Evolutionary conservation across 73 alveolate genomes (phyloP).

Genomic region (Paramecium caudatum): DNA sequence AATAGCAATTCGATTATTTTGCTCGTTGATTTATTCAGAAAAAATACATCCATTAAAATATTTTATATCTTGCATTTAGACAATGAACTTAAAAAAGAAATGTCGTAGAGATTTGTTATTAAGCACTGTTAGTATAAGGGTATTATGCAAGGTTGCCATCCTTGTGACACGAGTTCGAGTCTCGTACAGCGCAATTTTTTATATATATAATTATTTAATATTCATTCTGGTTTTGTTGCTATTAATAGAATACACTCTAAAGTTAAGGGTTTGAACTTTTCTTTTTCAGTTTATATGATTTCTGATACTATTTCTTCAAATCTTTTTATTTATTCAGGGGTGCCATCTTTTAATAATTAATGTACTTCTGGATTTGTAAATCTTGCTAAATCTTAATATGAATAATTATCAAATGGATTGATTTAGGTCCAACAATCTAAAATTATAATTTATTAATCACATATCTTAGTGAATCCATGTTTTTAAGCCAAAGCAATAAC

Average conservation of each 20-base stretch:
- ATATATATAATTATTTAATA: background rate
- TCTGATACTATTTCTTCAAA: background rate
- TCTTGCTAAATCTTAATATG: background rate
- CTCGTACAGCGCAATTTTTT: constrained; percentile 77
- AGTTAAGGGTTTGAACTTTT: background rate
- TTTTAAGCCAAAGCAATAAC: constrained; percentile 21
- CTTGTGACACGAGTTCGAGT: constrained; percentile 80
- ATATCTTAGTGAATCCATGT: constrained; percentile 40
- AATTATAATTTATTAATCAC: background rate
- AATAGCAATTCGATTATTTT: constrained; percentile 37
- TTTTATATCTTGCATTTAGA: background rate
- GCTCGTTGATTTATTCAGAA: constrained; percentile 55
- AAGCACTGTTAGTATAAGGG: constrained; percentile 79
- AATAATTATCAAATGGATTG: background rate
- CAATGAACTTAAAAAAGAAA: too few relatives aligned
- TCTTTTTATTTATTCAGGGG: background rate
- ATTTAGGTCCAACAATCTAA: constrained; percentile 42
- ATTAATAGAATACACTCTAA: constrained; percentile 26
- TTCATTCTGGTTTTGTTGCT: constrained; percentile 22
- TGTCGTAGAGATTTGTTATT: background rate
- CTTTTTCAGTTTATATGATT: background rate
- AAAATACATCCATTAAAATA: background rate
- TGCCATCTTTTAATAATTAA: background rate
- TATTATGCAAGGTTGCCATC: constrained; percentile 78
- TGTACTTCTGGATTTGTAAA: constrained; percentile 18